Evolutionary conservation across 2,329 filamentous ascomycete genomes (phyloP), one percentile per base, ranked within the genome.

Genomic region (Aspergillus flavus): DNA sequence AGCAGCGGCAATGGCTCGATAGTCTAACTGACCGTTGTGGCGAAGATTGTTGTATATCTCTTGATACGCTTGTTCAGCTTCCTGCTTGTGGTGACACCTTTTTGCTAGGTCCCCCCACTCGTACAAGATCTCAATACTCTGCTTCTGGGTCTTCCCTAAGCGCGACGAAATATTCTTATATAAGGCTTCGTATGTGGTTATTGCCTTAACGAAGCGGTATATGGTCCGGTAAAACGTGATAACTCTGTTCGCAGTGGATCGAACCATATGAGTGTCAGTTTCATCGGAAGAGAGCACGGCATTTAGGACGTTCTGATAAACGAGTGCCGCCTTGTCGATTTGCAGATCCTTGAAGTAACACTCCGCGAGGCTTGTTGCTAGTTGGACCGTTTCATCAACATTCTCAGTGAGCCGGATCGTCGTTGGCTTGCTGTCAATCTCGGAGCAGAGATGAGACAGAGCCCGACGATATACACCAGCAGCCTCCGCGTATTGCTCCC

Each of bases 331-430:
- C 30, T 59, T 52, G 11, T 52, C 57, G 5, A 59, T 28, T 23
- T 59, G 43, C 57, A 59, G 32, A 16, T 46, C 46, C 21, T 39
- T 48, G 45, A 59, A 59, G 21, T 59, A 59, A 59, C 41, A 59
- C 1, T 28, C 30, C 10, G 57, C 57, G 16, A 59, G 45, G 11
- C 21, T 52, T 26, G 21, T n/a, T 19, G 45, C 57, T 6, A 59
- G 28, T 9, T 34, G 12, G 2, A 52, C 23, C 1, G 57, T 59
- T 30, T 59, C 57, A n/a, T 52, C 46, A 2, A 52, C 23, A 21
- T 50, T 48, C 45, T 59, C 34, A 19, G n/a, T 50, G 57, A 59
- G 57, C 32, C n/a, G 52, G 30, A 54, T 34, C 4, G 30, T 48
- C 32, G 45, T 34, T 23, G 28, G 39, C 45, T 28, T 34, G 43